Evolutionary conservation across 352 stramenopile genomes (phyloP).

Genomic region (Phytophthora palmivora): DNA sequence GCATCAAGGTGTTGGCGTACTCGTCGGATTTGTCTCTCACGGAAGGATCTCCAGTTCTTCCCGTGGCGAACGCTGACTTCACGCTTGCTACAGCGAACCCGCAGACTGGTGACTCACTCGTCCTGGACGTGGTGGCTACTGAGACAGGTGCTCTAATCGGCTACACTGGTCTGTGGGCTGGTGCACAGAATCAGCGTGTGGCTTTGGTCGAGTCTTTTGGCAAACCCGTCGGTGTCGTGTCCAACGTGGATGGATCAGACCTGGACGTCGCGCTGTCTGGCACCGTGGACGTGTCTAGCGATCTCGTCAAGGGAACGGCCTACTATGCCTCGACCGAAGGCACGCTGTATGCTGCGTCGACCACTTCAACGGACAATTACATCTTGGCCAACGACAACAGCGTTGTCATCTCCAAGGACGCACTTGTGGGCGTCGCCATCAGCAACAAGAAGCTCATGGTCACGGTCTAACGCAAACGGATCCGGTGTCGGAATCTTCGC

Average conservation of each 20-base stretch:
- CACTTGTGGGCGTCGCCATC: slow-evolving; percentile 73
- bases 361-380: slow-evolving; percentile 56
- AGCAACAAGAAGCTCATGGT: slow-evolving; percentile 70
- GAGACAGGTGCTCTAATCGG: slow-evolving; percentile 59
- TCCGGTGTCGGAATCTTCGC: slow-evolving; percentile 20
- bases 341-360: slow-evolving; percentile 59
- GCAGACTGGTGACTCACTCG: slow-evolving; percentile 54
- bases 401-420: slow-evolving; percentile 80
- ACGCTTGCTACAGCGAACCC: slow-evolving; percentile 59
- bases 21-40: slow-evolving; percentile 59
- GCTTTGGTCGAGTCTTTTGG: slow-evolving; percentile 73
- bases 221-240: slow-evolving; percentile 78
- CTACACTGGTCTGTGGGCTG: slow-evolving; percentile 67
- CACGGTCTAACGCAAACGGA: slow-evolving; percentile 38
- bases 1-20: slow-evolving; percentile 79
- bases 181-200: slow-evolving; percentile 71
- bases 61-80: slow-evolving; percentile 80
- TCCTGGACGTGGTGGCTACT: slow-evolving; percentile 66
- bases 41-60: slow-evolving; percentile 62
- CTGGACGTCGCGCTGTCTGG: slow-evolving; percentile 69
- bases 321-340: slow-evolving; percentile 82
- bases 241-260: slow-evolving; percentile 56
- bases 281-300: slow-evolving; percentile 58
- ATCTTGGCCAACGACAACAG: slow-evolving; percentile 75
- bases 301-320: slow-evolving; percentile 46